Evolutionary conservation across 371 early-diverging fungal genomes (phyloP).

Genomic region (Spiromyces aspiralis): DNA sequence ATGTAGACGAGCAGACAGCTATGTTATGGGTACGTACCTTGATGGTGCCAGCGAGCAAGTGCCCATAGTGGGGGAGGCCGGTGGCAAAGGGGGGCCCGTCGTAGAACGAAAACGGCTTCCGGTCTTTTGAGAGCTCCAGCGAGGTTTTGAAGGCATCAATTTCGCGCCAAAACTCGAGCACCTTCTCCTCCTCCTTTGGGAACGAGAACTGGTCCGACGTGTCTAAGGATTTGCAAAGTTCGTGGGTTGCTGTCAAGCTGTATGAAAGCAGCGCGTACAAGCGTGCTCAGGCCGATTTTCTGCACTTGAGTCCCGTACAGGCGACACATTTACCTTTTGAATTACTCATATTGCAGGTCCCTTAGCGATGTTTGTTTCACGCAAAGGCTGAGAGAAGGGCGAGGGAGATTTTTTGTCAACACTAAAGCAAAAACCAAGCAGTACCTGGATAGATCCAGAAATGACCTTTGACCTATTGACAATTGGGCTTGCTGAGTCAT

Average conservation of each 20-base stretch:
- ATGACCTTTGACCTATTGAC: too few relatives aligned
- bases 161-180: constrained; percentile 92
- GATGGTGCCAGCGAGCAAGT: constrained; percentile 98
- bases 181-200: constrained; percentile 91
- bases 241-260: background rate
- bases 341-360: too few relatives aligned
- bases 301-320: too few relatives aligned
- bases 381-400: too few relatives aligned
- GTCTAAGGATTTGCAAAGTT: background rate
- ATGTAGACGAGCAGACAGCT: background rate
- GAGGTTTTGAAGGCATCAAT: constrained; percentile 96
- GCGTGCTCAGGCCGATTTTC: too few relatives aligned
- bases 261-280: too few relatives aligned
- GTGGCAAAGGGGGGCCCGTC: constrained; percentile 99
- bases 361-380: too few relatives aligned
- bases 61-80: constrained; percentile 99
- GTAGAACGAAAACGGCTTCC: constrained; percentile 84
- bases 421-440: too few relatives aligned
- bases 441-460: too few relatives aligned
- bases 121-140: constrained; percentile 81
- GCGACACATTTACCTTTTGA: too few relatives aligned
- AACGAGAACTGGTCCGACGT: constrained; percentile 42
- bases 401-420: too few relatives aligned
- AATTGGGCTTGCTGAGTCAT: too few relatives aligned
- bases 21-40: constrained; percentile 42